A percentile compares a stretch with the other conserved stretches of the same genome.
These are phyloP conservation scores for Schoenoplectus tabernaemontani DNA, from an alignment of 202 grass and related monocot species.

Conservation along the genomic window DNA sequence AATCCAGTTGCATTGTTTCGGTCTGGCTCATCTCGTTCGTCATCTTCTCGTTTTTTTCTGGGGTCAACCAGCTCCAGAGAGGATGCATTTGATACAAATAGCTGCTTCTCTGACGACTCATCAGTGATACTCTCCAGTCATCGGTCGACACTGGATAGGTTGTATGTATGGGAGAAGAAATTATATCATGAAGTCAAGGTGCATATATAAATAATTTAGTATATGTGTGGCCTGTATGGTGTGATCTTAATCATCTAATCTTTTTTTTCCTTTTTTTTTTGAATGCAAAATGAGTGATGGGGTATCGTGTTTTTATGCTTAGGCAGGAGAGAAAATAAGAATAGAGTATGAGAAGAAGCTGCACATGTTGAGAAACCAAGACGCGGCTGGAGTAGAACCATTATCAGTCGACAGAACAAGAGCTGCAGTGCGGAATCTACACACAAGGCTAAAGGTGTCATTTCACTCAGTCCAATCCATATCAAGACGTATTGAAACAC, in stretches of 20 bases:
- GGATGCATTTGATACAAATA: conserved; percentile 75
- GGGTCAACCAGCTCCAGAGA: conserved; percentile 62
- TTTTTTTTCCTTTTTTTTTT: too few relatives aligned
- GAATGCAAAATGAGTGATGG: background rate
- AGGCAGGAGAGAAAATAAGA: conserved; percentile 79
- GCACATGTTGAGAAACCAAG: conserved; percentile 64
- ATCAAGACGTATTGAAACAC: conserved; percentile 77
- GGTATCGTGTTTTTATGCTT: conserved; percentile 27
- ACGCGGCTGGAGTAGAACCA: conserved; percentile 55
- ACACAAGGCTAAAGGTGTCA: conserved; percentile 80
- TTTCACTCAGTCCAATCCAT: conserved; percentile 93
- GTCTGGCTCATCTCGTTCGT: conserved; percentile 61
- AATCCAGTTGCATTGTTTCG: conserved; percentile 71
- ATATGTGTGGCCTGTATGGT: background rate
- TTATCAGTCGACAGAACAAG: conserved; percentile 59
- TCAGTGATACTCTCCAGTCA: conserved; percentile 77
- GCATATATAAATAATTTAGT: conserved; percentile 18
- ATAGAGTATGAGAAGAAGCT: conserved; percentile 86
- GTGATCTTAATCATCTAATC: background rate
- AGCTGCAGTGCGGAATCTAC: conserved; percentile 50
- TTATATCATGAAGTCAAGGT: conserved; percentile 99
- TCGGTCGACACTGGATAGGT: conserved; percentile 76
- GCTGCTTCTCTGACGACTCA: conserved; percentile 78
- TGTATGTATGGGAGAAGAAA: conserved; percentile 99
- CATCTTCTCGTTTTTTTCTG: conserved; percentile 74